These are phyloP conservation scores for Massariosphaeria phaeospora DNA, from an alignment of 495 filamentous ascomycete species.

Conservation along the genomic window DNA sequence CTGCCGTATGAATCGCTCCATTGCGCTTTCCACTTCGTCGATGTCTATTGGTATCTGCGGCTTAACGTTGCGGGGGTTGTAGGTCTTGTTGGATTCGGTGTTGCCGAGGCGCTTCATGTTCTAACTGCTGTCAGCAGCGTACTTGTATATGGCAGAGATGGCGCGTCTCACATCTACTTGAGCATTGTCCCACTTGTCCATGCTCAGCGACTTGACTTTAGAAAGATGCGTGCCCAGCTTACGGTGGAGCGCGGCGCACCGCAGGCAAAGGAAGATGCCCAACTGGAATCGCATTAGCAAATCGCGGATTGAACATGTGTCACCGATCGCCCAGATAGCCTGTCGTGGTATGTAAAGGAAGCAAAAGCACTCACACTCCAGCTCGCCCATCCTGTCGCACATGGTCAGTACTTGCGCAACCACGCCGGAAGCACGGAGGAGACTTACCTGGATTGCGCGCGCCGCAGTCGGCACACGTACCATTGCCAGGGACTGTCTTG, in stretches of 20 bases:
- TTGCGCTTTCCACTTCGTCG: slow-evolving; percentile 84
- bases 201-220: slow-evolving; percentile 95
- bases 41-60: slow-evolving; percentile 79
- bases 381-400: slow-evolving; percentile 83
- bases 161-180: slow-evolving; percentile 76
- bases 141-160: not conserved
- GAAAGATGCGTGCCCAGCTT: slow-evolving; percentile 97
- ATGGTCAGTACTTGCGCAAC: slow-evolving; percentile 25
- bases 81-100: slow-evolving; percentile 72
- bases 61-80: slow-evolving; percentile 77
- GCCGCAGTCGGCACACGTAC: slow-evolving; percentile 88
- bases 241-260: slow-evolving; percentile 91
- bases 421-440: slow-evolving; percentile 1
- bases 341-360: not conserved
- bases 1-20: slow-evolving; percentile 90
- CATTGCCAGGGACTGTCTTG: slow-evolving; percentile 82
- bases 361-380: slow-evolving; percentile 75
- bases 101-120: slow-evolving; percentile 93
- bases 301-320: slow-evolving; percentile 17
- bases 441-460: slow-evolving; percentile 80
- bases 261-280: slow-evolving; percentile 95
- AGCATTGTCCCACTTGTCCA: slow-evolving; percentile 93
- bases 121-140: slow-evolving; percentile 46
- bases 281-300: slow-evolving; percentile 51
- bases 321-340: not conserved